Evolutionary conservation across 495 filamentous ascomycete species (phyloP).

Genomic region (Apodospora peruviana): DNA sequence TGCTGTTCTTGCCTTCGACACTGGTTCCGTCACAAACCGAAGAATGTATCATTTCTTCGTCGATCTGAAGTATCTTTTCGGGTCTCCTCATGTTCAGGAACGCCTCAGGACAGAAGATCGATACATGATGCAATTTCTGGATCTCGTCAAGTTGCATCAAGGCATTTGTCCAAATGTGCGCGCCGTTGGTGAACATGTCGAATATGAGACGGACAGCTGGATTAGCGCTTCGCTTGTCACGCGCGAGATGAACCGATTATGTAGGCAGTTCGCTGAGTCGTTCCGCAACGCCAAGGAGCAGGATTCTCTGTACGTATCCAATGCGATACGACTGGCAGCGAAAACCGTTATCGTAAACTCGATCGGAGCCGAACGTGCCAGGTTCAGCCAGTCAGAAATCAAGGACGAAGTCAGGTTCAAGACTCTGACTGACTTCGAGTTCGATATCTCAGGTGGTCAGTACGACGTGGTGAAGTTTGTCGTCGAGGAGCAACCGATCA

Average conservation of each 20-base stretch:
- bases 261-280: slow-evolving; percentile 79
- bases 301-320: slow-evolving; percentile 55
- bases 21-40: slow-evolving; percentile 86
- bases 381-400: slow-evolving; percentile 84
- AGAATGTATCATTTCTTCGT: slow-evolving; percentile 96
- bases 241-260: slow-evolving; percentile 87
- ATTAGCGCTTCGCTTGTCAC: slow-evolving; percentile 93
- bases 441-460: slow-evolving; percentile 55
- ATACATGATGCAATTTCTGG: slow-evolving; percentile 89
- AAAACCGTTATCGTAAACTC: slow-evolving; percentile 78
- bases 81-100: slow-evolving; percentile 78
- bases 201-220: slow-evolving; percentile 98
- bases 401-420: slow-evolving; percentile 81
- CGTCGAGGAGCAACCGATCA: slow-evolving; percentile 83
- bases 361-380: slow-evolving; percentile 76
- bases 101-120: slow-evolving; percentile 73
- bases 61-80: slow-evolving; percentile 84
- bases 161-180: slow-evolving; percentile 92
- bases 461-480: slow-evolving; percentile 77
- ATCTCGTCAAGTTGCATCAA: slow-evolving; percentile 91
- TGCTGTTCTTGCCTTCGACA: slow-evolving; percentile 84
- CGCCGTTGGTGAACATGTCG: slow-evolving; percentile 90
- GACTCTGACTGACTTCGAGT: slow-evolving; percentile 67
- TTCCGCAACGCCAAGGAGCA: slow-evolving; percentile 64
- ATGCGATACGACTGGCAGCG: slow-evolving; percentile 71